Percentiles rank a stretch among this genome's conserved stretches.
These are phyloP conservation scores for Thoreauomyces humboldtii DNA, from an alignment of 192 early-diverging fungal species.

Conservation along the genomic window DNA sequence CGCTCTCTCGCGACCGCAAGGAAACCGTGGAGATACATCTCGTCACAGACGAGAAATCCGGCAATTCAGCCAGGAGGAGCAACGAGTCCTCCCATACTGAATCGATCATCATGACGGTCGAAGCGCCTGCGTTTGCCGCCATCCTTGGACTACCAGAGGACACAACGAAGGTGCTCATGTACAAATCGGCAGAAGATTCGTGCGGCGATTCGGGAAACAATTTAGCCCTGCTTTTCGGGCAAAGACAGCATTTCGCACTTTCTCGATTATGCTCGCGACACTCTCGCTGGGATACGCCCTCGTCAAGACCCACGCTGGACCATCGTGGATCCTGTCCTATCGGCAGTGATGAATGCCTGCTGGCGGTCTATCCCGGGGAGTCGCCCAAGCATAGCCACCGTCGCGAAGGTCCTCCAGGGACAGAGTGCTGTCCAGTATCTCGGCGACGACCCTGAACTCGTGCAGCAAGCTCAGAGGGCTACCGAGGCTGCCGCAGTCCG, in stretches of 20 bases:
- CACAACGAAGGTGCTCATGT: too few relatives aligned
- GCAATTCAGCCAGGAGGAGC: too few relatives aligned
- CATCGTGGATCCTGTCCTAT: neutral
- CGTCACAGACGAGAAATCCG: too few relatives aligned
- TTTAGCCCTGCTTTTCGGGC: neutral
- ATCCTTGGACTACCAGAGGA: too few relatives aligned
- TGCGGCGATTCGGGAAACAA: too few relatives aligned
- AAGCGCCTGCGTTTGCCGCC: too few relatives aligned
- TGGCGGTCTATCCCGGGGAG: neutral
- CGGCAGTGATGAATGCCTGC: neutral
- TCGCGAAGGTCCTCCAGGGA: neutral
- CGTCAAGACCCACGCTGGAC: neutral
- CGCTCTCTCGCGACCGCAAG: too few relatives aligned
- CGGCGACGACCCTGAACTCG: neutral
- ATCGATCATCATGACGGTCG: too few relatives aligned
- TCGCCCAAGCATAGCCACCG: neutral
- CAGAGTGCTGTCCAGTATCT: neutral
- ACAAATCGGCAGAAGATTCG: too few relatives aligned
- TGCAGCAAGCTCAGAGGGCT: neutral
- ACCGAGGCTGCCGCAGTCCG: neutral
- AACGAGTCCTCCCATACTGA: too few relatives aligned
- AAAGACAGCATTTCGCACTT: neutral
- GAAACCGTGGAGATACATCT: too few relatives aligned
- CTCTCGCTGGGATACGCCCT: neutral
- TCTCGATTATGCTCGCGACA: neutral